Conservation (phyloP, 73 alveolate genomes). For the Breviolum minutum region DNA sequence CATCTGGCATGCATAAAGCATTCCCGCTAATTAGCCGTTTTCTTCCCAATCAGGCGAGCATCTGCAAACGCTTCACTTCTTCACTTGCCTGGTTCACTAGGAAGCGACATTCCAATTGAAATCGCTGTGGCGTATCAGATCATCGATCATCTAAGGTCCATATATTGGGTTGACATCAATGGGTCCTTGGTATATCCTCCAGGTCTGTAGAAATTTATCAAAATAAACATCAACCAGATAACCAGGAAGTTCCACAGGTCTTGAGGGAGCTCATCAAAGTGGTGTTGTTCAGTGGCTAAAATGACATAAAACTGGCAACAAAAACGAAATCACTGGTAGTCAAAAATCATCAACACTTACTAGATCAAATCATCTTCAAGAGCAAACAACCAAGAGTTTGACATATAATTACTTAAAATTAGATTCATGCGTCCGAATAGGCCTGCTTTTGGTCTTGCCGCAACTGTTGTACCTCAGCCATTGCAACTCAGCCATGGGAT, state of each 20-base stretch:
- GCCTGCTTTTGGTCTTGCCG: conserved; percentile 35
- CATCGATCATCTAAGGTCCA: too few species aligned
- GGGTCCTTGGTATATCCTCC: background rate
- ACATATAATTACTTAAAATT: too few species aligned
- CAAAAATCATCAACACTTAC: too few species aligned
- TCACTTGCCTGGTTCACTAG: conserved; percentile 12
- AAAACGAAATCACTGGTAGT: too few species aligned
- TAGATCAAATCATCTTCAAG: too few species aligned
- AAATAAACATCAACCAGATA: background rate
- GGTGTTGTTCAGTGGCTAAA: too few species aligned
- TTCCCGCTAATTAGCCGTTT: background rate
- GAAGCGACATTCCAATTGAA: background rate
- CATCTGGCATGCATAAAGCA: background rate
- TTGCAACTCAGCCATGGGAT: too few species aligned
- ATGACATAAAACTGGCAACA: too few species aligned
- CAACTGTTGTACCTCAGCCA: conserved; percentile 17
- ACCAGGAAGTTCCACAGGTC: background rate
- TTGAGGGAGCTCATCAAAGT: too few species aligned
- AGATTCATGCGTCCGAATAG: too few species aligned
- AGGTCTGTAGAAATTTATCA: background rate
- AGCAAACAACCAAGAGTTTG: too few species aligned
- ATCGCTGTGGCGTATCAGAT: background rate
- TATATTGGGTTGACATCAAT: too few species aligned
- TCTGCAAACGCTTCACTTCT: conserved; percentile 90
- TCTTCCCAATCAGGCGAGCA: background rate